Percentiles rank a stretch among this genome's conserved stretches.
These are phyloP conservation scores for Elsinoe ampelina DNA, from an alignment of 2,329 filamentous ascomycete genomes.

Conservation along the genomic window DNA sequence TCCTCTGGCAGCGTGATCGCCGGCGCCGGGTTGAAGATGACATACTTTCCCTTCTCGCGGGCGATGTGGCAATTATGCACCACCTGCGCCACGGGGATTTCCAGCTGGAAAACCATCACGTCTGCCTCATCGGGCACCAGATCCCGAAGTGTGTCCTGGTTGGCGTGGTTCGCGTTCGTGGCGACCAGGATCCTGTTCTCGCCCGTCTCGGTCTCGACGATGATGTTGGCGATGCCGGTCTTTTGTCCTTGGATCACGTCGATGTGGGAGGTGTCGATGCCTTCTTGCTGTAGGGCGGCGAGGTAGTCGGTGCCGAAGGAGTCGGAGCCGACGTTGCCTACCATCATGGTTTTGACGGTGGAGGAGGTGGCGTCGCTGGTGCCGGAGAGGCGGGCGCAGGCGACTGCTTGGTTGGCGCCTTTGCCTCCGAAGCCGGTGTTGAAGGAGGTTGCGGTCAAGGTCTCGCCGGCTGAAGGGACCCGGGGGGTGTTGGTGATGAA, in stretches of 20 bases:
- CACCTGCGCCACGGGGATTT: conserved; percentile 36
- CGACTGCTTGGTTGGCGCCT: conserved; percentile 90
- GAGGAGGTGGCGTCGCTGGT: conserved; percentile 18
- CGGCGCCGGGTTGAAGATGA: conserved; percentile 75
- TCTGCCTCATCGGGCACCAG: conserved; percentile 33
- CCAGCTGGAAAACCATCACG: conserved; percentile 39
- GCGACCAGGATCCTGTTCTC: conserved; percentile 42
- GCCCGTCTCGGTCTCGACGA: conserved; percentile 39
- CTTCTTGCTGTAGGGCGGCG: conserved; percentile 35
- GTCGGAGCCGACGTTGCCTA: conserved; percentile 42
- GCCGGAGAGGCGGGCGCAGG: conserved; percentile 61
- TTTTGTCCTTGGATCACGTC: conserved; percentile 33
- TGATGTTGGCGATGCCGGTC: conserved; percentile 41
- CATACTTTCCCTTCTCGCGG: conserved; percentile 23
- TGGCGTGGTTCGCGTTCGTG: conserved; percentile 38
- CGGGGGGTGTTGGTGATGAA: conserved; percentile 80
- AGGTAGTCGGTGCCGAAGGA: conserved; percentile 33
- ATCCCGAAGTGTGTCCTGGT: conserved; percentile 24
- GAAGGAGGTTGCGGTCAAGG: conserved; percentile 70
- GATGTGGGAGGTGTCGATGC: conserved; percentile 34
- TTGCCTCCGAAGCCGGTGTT: conserved; percentile 80
- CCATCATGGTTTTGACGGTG: conserved; percentile 37
- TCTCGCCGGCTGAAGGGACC: conserved; percentile 77
- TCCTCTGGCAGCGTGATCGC: conserved; percentile 58
- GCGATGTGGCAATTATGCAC: conserved; percentile 26